These are phyloP conservation scores for Daldinia grandis DNA, from an alignment of 495 filamentous ascomycete species.

Conservation along the genomic window DNA sequence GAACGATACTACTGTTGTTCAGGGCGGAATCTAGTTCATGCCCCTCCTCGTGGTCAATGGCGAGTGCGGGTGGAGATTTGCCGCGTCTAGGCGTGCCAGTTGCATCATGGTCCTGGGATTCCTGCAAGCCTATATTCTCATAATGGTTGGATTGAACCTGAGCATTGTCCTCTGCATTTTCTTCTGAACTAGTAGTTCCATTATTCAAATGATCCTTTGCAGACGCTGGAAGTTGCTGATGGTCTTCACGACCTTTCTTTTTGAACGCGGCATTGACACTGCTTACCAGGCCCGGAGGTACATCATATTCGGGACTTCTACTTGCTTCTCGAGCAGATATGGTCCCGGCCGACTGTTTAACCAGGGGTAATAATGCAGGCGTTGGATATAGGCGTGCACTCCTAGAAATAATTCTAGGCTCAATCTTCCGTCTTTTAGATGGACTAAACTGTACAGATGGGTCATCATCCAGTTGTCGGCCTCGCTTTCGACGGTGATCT, in stretches of 20 bases:
- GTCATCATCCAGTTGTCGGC: conserved; percentile 1
- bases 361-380: neutral
- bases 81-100: neutral
- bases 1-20: neutral
- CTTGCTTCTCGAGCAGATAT: conserved; percentile 3
- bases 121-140: neutral
- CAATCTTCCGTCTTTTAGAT: conserved; percentile 34
- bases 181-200: neutral
- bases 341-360: neutral
- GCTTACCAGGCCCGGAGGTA: conserved; percentile 30
- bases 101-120: neutral
- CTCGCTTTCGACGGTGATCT: conserved; percentile 17
- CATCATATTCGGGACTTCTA: conserved; percentile 17
- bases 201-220: neutral
- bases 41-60: neutral
- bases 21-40: neutral
- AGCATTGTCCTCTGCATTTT: neutral
- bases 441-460: conserved; percentile 3
- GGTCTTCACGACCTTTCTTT: neutral
- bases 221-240: neutral
- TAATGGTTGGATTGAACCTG: neutral
- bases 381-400: neutral
- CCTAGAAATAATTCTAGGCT: neutral
- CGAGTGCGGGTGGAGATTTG: neutral
- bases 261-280: conserved; percentile 35